Percentiles rank a stretch among this genome's conserved stretches.
phyloP scores from a whole-genome alignment of 2,329 filamentous ascomycete genomes.

The Helotiales sp. region DNA sequence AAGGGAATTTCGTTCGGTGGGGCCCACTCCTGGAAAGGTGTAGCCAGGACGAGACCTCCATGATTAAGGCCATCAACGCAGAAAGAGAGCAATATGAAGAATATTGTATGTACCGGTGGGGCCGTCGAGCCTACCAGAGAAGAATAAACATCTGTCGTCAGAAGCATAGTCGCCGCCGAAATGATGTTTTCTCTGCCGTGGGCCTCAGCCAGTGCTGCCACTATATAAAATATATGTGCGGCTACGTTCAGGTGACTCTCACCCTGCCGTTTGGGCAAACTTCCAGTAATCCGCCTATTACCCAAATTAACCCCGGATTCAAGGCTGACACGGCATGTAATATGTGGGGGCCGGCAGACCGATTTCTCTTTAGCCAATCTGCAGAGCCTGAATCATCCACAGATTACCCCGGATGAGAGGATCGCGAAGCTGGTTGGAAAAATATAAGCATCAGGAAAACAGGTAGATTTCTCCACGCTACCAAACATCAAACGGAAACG shows the following conservation, averaged over 20 bases:
- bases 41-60: slow-evolving; percentile 18
- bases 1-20: slow-evolving; percentile 26
- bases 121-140: slow-evolving; percentile 29
- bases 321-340: slow-evolving; percentile 22
- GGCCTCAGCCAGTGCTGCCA: slow-evolving; percentile 15
- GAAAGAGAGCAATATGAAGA: slow-evolving; percentile 19
- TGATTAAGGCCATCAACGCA: slow-evolving; percentile 13
- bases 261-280: slow-evolving; percentile 17
- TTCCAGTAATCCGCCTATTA: slow-evolving; percentile 23
- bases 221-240: slow-evolving; percentile 17
- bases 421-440: not conserved
- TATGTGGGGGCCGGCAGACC: slow-evolving; percentile 21
- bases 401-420: slow-evolving; percentile 25
- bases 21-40: slow-evolving; percentile 20
- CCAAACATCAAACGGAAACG: not conserved
- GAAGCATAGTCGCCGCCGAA: slow-evolving; percentile 34
- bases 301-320: slow-evolving; percentile 32
- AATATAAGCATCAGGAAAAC: not conserved
- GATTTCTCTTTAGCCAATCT: slow-evolving; percentile 21
- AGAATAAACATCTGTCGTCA: slow-evolving; percentile 26
- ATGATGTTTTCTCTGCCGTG: slow-evolving; percentile 29
- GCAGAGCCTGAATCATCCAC: slow-evolving; percentile 23
- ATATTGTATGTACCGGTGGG: slow-evolving; percentile 30
- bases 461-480: not conserved
- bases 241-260: slow-evolving; percentile 24